A percentile compares a stretch with the other conserved stretches of the same genome.
Evolutionary conservation across 108 stramenopile genomes (phyloP).

Genomic region (Pelagomonas calceolata): DNA sequence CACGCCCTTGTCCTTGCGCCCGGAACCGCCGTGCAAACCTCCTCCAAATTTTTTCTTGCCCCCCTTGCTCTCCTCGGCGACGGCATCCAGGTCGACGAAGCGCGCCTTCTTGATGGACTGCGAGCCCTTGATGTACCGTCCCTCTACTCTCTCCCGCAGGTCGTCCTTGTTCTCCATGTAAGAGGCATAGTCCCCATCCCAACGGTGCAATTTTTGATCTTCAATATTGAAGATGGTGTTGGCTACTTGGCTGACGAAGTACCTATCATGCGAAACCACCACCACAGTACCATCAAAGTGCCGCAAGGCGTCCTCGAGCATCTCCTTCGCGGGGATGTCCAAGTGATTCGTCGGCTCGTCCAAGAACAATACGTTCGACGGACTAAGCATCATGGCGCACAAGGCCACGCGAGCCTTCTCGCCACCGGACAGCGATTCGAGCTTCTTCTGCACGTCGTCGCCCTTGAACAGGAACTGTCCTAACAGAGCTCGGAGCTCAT

Average conservation of each 20-base stretch:
- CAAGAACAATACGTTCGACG: constrained; percentile 75
- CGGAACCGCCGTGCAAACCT: constrained; percentile 60
- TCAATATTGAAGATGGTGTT: constrained; percentile 86
- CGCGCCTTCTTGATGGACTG: constrained; percentile 60
- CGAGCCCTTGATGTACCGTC: constrained; percentile 60
- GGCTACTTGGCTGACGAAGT: constrained; percentile 87
- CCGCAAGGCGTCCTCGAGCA: constrained; percentile 91
- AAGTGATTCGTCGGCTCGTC: constrained; percentile 80
- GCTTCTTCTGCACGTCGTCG: constrained; percentile 80
- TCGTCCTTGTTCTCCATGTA: constrained; percentile 75
- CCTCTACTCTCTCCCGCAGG: constrained; percentile 73
- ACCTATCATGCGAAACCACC: constrained; percentile 89
- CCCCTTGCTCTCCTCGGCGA: constrained; percentile 39
- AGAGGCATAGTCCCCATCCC: constrained; percentile 86
- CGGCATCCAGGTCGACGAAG: constrained; percentile 39
- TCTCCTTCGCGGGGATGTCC: constrained; percentile 94
- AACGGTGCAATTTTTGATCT: constrained; percentile 64
- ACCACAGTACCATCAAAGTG: constrained; percentile 82
- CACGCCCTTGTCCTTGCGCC: constrained; percentile 81
- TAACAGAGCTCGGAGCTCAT: constrained; percentile 75
- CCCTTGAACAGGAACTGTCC: constrained; percentile 93
- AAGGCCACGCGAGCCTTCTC: constrained; percentile 82
- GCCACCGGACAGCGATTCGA: constrained; percentile 74
- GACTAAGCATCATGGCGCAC: constrained; percentile 82
- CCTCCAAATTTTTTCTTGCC: constrained; percentile 92